Percentiles rank a stretch among this genome's conserved stretches.
Conservation (phyloP, 2,329 filamentous ascomycete species). For the Pochonia chlamydosporia region DNA sequence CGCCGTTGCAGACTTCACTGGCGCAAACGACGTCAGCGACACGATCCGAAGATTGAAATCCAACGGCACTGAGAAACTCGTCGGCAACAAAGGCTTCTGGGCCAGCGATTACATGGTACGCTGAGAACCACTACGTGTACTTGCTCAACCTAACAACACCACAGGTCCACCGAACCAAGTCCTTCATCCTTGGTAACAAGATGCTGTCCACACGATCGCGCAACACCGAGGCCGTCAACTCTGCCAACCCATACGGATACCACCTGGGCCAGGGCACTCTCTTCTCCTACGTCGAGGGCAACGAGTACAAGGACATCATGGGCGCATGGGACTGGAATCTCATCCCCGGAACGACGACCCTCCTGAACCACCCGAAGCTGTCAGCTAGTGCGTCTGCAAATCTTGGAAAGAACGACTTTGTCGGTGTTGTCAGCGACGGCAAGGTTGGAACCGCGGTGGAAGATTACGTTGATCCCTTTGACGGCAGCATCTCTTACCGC, state of each 20-base stretch:
- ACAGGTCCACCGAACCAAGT: conserved; percentile 12
- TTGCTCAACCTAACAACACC: neutral
- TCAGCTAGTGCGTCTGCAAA: conserved; percentile 5
- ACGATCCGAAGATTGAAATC: conserved; percentile 12
- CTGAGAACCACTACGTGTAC: neutral
- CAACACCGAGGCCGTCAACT: conserved; percentile 16
- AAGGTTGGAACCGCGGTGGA: conserved; percentile 13
- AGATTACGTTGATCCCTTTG: conserved; percentile 15
- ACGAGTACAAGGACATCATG: conserved; percentile 19
- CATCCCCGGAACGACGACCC: conserved; percentile 15
- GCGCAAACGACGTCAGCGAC: conserved; percentile 10
- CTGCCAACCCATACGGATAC: conserved; percentile 16
- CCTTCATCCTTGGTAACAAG: conserved; percentile 14
- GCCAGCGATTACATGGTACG: conserved; percentile 18
- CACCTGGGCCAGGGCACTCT: conserved; percentile 19
- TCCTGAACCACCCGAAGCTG: conserved; percentile 12
- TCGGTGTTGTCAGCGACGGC: conserved; percentile 17
- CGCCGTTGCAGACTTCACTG: conserved; percentile 14
- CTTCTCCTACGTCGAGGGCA: conserved; percentile 17
- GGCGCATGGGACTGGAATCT: conserved; percentile 19
- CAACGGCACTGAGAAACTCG: conserved; percentile 16
- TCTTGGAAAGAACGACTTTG: conserved; percentile 14
- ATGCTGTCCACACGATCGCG: conserved; percentile 14
- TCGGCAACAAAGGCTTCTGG: conserved; percentile 18
- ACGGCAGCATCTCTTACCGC: conserved; percentile 13